A percentile compares a stretch with the other conserved stretches of the same genome.
Evolutionary conservation across 139 green algal species (phyloP).

Genomic region (Chlorella sorokiniana): DNA sequence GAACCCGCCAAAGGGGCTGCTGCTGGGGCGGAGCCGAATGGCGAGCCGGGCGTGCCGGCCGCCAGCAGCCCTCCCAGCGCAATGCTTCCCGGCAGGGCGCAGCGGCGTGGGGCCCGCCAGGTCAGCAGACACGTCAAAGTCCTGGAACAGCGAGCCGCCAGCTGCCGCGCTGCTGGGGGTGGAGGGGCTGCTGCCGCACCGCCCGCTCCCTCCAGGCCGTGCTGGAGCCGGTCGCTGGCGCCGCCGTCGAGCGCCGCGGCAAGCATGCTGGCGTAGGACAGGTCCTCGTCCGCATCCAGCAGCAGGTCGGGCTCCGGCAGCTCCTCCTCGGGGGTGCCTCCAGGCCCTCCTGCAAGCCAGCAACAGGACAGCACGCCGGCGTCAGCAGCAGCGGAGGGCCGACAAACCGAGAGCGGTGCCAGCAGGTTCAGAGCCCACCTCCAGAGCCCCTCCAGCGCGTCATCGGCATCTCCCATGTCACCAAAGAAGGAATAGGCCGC

Average conservation of each 20-base stretch:
- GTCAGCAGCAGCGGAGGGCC: neutral
- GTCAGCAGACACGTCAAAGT: neutral
- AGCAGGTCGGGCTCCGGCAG: constrained; percentile 36
- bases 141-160: constrained; percentile 15
- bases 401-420: neutral
- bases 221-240: neutral
- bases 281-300: constrained; percentile 57
- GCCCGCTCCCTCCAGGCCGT: neutral
- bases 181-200: neutral
- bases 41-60: constrained; percentile 14
- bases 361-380: neutral
- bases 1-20: constrained; percentile 22
- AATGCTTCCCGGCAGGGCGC: constrained; percentile 30
- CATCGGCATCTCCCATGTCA: constrained; percentile 44
- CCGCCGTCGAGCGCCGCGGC: constrained; percentile 16
- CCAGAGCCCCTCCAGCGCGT: constrained; percentile 56
- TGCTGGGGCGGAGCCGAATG: neutral
- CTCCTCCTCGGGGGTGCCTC: constrained; percentile 69
- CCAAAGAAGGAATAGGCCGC: constrained; percentile 74
- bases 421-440: constrained; percentile 40
- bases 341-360: constrained; percentile 68
- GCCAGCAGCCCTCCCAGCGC: constrained; percentile 43
- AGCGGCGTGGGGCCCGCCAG: neutral
- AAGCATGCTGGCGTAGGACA: constrained; percentile 72
- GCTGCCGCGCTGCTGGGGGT: neutral